These are phyloP conservation scores for Talaromyces funiculosus DNA, from an alignment of 2,329 filamentous ascomycete genomes.

Conservation along the genomic window DNA sequence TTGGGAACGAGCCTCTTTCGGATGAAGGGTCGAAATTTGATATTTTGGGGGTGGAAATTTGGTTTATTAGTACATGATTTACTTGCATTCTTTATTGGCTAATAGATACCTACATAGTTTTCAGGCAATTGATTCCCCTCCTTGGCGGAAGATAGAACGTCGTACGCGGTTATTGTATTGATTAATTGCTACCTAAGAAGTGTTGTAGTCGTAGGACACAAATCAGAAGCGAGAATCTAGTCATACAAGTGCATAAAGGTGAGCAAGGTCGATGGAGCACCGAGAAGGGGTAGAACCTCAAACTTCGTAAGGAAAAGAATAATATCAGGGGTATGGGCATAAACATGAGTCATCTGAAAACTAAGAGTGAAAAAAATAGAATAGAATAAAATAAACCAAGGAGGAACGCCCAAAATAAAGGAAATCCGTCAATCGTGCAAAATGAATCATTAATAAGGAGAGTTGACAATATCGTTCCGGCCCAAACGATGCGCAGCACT, in stretches of 20 bases:
- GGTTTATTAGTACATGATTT: conserved; percentile 65
- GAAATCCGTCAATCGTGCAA: not conserved
- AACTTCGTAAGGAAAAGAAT: not conserved
- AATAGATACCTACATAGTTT: not conserved
- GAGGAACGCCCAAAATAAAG: not conserved
- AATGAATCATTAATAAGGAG: conserved; percentile 33
- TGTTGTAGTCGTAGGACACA: not conserved
- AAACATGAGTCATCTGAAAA: not conserved
- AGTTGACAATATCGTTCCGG: conserved; percentile 78
- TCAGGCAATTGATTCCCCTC: not conserved
- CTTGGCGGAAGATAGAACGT: not conserved
- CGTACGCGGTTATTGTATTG: not conserved
- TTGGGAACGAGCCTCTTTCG: conserved; percentile 89
- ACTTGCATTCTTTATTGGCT: not conserved
- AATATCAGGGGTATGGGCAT: conserved; percentile 3
- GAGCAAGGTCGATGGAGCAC: not conserved
- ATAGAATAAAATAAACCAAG: not conserved
- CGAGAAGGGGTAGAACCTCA: not conserved
- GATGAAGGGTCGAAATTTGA: conserved; percentile 91
- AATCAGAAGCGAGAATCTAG: not conserved
- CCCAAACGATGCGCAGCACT: conserved; percentile 49
- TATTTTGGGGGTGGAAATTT: conserved; percentile 83
- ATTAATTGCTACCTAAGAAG: conserved; percentile 3
- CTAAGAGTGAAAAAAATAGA: not conserved
- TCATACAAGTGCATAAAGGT: not conserved